phyloP scores from a whole-genome alignment of 1,284 basidiomycete genomes.

The Ustilago xerochloae region DNA sequence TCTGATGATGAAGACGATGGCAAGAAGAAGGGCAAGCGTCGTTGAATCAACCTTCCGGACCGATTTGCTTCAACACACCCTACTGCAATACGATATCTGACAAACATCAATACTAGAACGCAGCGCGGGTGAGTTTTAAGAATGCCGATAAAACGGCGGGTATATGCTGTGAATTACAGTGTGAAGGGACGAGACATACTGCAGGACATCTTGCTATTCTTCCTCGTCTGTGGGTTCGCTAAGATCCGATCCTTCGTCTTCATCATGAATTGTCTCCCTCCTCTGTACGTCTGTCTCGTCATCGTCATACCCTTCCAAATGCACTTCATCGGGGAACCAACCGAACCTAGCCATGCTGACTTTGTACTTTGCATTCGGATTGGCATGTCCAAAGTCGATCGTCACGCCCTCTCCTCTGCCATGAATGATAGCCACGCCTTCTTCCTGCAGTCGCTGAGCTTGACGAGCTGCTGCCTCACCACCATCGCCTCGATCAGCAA shows the following conservation, averaged over 20 bases:
- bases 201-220: neutral
- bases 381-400: constrained; percentile 39
- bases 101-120: too few relatives aligned
- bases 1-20: constrained; percentile 50
- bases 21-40: constrained; percentile 43
- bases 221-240: constrained; percentile 26
- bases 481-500: constrained; percentile 65
- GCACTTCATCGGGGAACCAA: constrained; percentile 50
- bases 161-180: neutral
- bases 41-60: constrained; percentile 6
- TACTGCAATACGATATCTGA: too few relatives aligned
- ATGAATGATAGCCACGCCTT: constrained; percentile 56
- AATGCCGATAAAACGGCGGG: constrained; percentile 10
- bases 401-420: constrained; percentile 38
- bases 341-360: constrained; percentile 40
- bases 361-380: constrained; percentile 41
- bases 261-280: neutral
- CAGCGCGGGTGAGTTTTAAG: too few relatives aligned
- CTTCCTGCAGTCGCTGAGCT: constrained; percentile 47
- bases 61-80: too few relatives aligned
- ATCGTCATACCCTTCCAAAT: constrained; percentile 38
- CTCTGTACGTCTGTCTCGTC: neutral
- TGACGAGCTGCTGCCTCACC: constrained; percentile 58
- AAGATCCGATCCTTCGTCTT: constrained; percentile 2
- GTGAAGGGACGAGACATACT: neutral